phyloP scores from a whole-genome alignment of 768 basidiomycete species.

The Pilatotrama ljubarskyi region DNA sequence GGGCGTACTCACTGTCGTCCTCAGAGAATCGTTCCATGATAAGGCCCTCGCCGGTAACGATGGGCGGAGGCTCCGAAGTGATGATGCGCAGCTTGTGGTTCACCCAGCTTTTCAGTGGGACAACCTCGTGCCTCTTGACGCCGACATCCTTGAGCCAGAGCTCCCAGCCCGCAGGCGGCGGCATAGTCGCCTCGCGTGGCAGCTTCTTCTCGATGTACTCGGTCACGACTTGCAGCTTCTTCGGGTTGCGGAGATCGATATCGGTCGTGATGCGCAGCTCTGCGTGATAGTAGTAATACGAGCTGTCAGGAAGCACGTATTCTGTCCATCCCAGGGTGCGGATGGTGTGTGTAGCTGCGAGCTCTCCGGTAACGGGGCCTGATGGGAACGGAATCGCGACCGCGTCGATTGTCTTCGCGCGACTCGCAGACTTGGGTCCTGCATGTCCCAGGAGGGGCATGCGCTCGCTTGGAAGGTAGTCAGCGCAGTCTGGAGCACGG shows the following conservation, averaged over 20 bases:
- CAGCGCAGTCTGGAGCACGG: background rate
- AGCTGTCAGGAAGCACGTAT: slow-evolving; percentile 71
- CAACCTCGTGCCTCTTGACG: slow-evolving; percentile 35
- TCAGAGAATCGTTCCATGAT: slow-evolving; percentile 26
- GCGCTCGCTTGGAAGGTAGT: slow-evolving; percentile 45
- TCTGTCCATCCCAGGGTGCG: slow-evolving; percentile 72
- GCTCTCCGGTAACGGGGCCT: slow-evolving; percentile 21
- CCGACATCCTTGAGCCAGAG: slow-evolving; percentile 59
- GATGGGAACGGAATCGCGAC: slow-evolving; percentile 25
- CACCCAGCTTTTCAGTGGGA: slow-evolving; percentile 57
- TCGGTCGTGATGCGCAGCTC: slow-evolving; percentile 67
- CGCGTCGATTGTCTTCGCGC: slow-evolving; percentile 17
- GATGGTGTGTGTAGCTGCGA: slow-evolving; percentile 27
- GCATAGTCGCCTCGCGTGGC: slow-evolving; percentile 33
- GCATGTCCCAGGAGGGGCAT: slow-evolving; percentile 50
- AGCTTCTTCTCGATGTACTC: slow-evolving; percentile 42
- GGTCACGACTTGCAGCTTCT: slow-evolving; percentile 50
- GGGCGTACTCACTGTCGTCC: slow-evolving; percentile 43
- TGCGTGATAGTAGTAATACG: slow-evolving; percentile 69
- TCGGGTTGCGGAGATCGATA: slow-evolving; percentile 57
- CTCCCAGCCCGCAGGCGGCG: slow-evolving; percentile 48
- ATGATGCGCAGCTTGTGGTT: slow-evolving; percentile 62
- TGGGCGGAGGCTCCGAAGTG: slow-evolving; percentile 43
- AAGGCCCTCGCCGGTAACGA: slow-evolving; percentile 25
- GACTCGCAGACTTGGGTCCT: slow-evolving; percentile 26